Evolutionary conservation across 2,329 filamentous ascomycete species (phyloP), one percentile per base, ranked within the genome.

Genomic region (Aspergillus ochraceoroseus): DNA sequence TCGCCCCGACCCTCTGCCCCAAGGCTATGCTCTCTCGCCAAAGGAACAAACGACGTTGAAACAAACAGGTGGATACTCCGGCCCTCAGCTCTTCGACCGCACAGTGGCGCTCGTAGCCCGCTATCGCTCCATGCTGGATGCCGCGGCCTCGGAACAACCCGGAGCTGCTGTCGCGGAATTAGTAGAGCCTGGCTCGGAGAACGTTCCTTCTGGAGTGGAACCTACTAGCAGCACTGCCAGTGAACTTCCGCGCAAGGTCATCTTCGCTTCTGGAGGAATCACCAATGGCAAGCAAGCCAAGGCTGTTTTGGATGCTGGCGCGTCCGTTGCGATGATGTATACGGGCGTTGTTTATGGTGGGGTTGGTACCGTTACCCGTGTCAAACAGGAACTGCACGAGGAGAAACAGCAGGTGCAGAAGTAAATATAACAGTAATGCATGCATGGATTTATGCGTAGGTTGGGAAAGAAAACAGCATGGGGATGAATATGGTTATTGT

Each of bases 251-350:
- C 58, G 55, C 31, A 95, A 95, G 67, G 82, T 88, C 37, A 84
- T 98, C 46, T 96, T 96, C 60, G 90, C 90, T 0, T 92, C 87
- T 0, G 92, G 92, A 1, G 92, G 92, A 12, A 90, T 98, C 58
- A 92, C 85, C 1, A 90, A 83, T 50, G 92, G 92, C 3, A 75
- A 83, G 48, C 83, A 96, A 67, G 94, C 87, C 6, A 70, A 86
- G 9, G 75, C 85, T 66, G 79, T 90, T 5, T 72, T 96, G 33
- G 85, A 94, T 52, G 88, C 89, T 0, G 92, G 92, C 6, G 92
- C 92, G 0, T 90, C 83, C 54, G 82, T 94, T 9, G 88, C 87
- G 2, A 92, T 94, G 80, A 74, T 95, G 37, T 96, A 96, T 64
- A 98, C 92, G 0, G 84, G 78, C 3, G 64, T 85, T 52, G 74